These are phyloP conservation scores for Quercus mongolica DNA, from an alignment of 306 rosid species.

Conservation along the genomic window DNA sequence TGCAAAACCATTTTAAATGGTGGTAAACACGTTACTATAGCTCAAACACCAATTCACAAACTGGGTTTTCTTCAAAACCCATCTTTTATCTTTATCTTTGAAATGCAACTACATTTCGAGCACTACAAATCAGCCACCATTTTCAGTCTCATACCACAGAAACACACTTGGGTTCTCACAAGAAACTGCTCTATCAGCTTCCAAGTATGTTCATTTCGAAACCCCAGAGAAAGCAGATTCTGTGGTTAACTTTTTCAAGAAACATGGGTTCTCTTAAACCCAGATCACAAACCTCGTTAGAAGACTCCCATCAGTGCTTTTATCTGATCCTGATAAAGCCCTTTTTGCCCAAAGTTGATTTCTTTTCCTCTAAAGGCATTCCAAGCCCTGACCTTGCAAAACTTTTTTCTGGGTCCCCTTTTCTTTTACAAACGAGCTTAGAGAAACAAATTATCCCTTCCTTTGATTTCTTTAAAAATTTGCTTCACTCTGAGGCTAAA, in stretches of 20 bases:
- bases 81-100: not conserved
- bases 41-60: not conserved
- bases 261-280: conserved; percentile 18
- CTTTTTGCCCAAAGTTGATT: conserved; percentile 29
- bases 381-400: conserved; percentile 22
- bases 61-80: not conserved
- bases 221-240: conserved; percentile 24
- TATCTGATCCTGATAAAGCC: not conserved
- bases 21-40: too few relatives aligned
- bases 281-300: conserved; percentile 2
- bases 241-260: conserved; percentile 11
- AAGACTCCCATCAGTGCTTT: not conserved
- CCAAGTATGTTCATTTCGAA: conserved; percentile 8
- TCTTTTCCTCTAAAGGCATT: conserved; percentile 35
- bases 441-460: conserved; percentile 18
- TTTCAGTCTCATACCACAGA: conserved; percentile 31
- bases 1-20: not conserved
- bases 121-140: conserved; percentile 9
- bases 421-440: conserved; percentile 12
- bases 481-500: conserved; percentile 25
- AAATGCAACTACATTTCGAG: not conserved
- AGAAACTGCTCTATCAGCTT: conserved; percentile 31
- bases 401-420: conserved; percentile 1
- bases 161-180: conserved; percentile 25
- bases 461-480: conserved; percentile 11